phyloP scores from a whole-genome alignment of 176 grass and related monocot genomes.

The Melocanna baccifera region DNA sequence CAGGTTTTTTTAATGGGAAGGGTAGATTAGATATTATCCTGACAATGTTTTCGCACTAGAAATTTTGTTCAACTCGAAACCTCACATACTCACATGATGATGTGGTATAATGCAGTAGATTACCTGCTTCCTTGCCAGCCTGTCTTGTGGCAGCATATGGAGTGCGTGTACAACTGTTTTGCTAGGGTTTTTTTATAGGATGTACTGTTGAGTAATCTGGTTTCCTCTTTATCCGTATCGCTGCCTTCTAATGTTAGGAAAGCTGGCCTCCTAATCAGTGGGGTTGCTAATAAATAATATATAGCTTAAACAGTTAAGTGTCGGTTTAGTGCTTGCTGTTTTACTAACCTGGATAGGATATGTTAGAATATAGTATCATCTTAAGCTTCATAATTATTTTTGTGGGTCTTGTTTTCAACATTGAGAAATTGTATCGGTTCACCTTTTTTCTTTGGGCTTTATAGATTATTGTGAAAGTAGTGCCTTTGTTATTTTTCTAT shows the following conservation, averaged over 20 bases:
- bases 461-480: neutral
- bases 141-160: neutral
- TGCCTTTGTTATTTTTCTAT: neutral
- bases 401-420: neutral
- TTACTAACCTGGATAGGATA: neutral
- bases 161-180: constrained; percentile 8
- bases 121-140: constrained; percentile 8
- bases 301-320: neutral
- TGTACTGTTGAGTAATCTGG: neutral
- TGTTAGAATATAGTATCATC: neutral
- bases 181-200: neutral
- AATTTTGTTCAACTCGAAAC: neutral
- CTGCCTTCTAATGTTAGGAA: neutral
- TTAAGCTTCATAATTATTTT: neutral
- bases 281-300: neutral
- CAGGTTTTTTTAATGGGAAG: neutral
- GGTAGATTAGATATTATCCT: neutral
- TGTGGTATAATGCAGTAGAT: neutral
- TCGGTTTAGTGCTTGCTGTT: neutral
- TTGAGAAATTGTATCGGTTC: neutral
- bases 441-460: neutral
- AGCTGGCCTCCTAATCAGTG: neutral
- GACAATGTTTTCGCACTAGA: neutral
- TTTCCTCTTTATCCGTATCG: neutral
- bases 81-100: neutral